phyloP scores from a whole-genome alignment of 805 yeast species.

The Metschnikowia noctiluminum region DNA sequence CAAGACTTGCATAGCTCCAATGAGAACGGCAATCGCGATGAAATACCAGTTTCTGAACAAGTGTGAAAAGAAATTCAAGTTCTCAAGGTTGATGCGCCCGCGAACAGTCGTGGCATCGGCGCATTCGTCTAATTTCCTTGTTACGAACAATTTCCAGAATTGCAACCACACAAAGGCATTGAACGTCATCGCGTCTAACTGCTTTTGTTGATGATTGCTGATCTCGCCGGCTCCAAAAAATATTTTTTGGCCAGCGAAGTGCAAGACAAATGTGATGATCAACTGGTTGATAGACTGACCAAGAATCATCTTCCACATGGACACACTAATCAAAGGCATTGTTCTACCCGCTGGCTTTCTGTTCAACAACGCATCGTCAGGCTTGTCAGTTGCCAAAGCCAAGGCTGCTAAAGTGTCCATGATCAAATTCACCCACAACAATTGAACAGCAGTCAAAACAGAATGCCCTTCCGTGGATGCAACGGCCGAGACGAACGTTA shows the following conservation, averaged over 20 bases:
- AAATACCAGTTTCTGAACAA: conserved; percentile 82
- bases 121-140: conserved; percentile 87
- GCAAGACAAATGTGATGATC: conserved; percentile 71
- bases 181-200: conserved; percentile 82
- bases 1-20: conserved; percentile 79
- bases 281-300: conserved; percentile 84
- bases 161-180: conserved; percentile 98
- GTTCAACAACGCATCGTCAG: conserved; percentile 75
- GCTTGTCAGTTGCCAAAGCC: conserved; percentile 96
- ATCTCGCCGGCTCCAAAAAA: conserved; percentile 43
- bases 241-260: conserved; percentile 69
- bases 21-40: conserved; percentile 63
- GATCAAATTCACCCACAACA: conserved; percentile 94
- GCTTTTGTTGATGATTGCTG: conserved; percentile 47
- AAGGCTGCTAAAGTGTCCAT: conserved; percentile 98
- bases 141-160: conserved; percentile 86
- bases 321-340: conserved; percentile 74
- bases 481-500: conserved; percentile 92
- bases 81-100: conserved; percentile 57
- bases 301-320: conserved; percentile 98
- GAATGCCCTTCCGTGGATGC: conserved; percentile 75
- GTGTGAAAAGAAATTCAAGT: conserved; percentile 80
- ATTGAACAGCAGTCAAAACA: conserved; percentile 94
- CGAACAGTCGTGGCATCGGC: conserved; percentile 58
- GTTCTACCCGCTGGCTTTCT: conserved; percentile 81